Evolutionary conservation across 345 rosid genomes (phyloP), one percentile per base, ranked within the genome.

Genomic region (Populus simonii): DNA sequence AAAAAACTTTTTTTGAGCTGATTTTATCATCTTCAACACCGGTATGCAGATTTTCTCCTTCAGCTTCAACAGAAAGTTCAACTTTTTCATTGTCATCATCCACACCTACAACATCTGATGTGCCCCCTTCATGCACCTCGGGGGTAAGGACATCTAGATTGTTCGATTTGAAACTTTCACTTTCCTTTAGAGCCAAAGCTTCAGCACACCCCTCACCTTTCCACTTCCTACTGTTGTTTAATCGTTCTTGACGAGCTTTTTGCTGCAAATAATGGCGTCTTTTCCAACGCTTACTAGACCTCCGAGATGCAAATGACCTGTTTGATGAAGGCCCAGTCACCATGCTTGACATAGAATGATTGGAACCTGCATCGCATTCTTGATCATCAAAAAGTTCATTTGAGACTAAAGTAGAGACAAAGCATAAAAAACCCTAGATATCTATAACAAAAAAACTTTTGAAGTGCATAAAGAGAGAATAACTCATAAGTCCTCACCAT

Each of bases 211-310:
- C 91, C 83, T 93, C 99, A 70, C 91, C 90, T 88, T 92, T 96
- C 97, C 99, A 89, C 83, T 96, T 93, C 88, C 97, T 89, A 83
- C 93, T 92, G 86, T 83, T 91, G 85, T 91, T 96, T 76, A 93
- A 84, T 71, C 94, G 93, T 81, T 96, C 99, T 83, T 90, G 97
- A 69, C 97, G 91, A 84, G 97, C 98, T 84, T 85, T 91, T 74
- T 89, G 97, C 74, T 96, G 97, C 82, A 87, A 86, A 86, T 90
- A 91, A 78, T 88, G 87, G 65, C 78, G 88, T 68, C 99, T 89
- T 84, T 93, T 96, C 99, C 99, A 96, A 74, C 94, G 89, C 88
- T 96, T 96, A 76, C 88, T 86, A 74, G 91, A 86, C 81, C 82
- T 96, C 53, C 89, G 83, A 73, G 91, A 55, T 11, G 89, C 79